Percentiles rank a stretch among this genome's conserved stretches.
phyloP scores from a whole-genome alignment of 306 rosid genomes.

The Gillenia trifoliata region DNA sequence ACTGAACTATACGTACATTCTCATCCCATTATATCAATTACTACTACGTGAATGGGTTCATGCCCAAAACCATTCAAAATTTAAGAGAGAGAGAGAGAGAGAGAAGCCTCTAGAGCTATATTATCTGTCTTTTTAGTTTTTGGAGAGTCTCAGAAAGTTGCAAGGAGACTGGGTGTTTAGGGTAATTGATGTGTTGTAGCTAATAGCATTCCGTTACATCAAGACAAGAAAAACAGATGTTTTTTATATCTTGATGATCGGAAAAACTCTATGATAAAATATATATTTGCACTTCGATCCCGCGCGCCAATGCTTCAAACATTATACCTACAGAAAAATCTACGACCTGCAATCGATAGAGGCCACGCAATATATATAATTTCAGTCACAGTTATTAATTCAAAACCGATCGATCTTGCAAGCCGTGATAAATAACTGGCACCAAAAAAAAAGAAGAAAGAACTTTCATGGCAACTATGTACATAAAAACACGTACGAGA shows the following conservation, averaged over 20 bases:
- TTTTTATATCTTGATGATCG: background rate
- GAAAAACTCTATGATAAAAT: background rate
- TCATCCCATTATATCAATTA: background rate
- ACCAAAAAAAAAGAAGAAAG: background rate
- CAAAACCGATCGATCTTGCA: background rate
- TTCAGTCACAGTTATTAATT: background rate
- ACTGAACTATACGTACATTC: background rate
- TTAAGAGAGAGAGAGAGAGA: background rate
- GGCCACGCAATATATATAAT: too few species aligned
- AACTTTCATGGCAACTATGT: background rate
- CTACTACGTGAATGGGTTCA: background rate
- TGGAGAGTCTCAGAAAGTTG: background rate
- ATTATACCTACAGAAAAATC: background rate
- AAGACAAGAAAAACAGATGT: background rate
- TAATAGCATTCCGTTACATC: too few species aligned
- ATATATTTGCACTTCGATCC: background rate
- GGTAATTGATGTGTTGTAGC: too few species aligned
- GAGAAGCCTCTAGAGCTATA: background rate
- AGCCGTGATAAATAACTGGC: background rate
- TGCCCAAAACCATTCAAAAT: slow-evolving; percentile 3
- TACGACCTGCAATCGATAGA: too few species aligned
- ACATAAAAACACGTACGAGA: background rate
- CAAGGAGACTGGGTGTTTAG: background rate
- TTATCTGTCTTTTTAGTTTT: background rate
- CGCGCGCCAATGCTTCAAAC: background rate